Percentiles rank a stretch among this genome's conserved stretches.
These are phyloP conservation scores for Citrus medica DNA, from an alignment of 345 rosid genomes.

Conservation along the genomic window DNA sequence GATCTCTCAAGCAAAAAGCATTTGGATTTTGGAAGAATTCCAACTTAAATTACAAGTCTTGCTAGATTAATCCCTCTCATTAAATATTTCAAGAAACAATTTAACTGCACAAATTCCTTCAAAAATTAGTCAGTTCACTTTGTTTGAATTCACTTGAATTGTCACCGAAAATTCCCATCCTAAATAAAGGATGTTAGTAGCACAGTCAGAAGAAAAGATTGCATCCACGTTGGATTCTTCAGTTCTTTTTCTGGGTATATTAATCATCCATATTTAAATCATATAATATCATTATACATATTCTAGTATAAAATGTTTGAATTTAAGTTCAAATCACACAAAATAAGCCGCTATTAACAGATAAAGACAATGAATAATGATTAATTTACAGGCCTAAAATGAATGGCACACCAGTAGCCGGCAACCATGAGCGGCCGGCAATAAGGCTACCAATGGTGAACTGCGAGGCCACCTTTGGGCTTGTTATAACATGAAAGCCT, in stretches of 20 bases:
- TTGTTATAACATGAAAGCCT: slow-evolving; percentile 57
- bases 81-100: too few relatives aligned
- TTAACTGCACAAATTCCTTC: too few relatives aligned
- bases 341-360: background rate
- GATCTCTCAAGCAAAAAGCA: too few relatives aligned
- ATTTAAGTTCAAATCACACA: background rate
- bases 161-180: too few relatives aligned
- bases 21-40: too few relatives aligned
- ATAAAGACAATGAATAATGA: slow-evolving; percentile 4
- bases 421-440: slow-evolving; percentile 60
- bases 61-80: too few relatives aligned
- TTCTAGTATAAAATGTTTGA: background rate
- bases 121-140: too few relatives aligned
- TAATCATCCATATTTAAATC: background rate
- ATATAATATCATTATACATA: background rate
- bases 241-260: background rate
- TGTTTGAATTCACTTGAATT: too few relatives aligned
- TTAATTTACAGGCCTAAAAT: slow-evolving; percentile 46
- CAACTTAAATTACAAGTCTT: too few relatives aligned
- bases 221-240: background rate
- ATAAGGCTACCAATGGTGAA: slow-evolving; percentile 55
- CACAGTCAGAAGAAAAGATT: background rate
- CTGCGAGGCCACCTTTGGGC: slow-evolving; percentile 36
- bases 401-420: slow-evolving; percentile 53
- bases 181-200: too few relatives aligned